These are phyloP conservation scores for Ammopiptanthus mongolicus DNA, from an alignment of 306 rosid species.

Conservation along the genomic window DNA sequence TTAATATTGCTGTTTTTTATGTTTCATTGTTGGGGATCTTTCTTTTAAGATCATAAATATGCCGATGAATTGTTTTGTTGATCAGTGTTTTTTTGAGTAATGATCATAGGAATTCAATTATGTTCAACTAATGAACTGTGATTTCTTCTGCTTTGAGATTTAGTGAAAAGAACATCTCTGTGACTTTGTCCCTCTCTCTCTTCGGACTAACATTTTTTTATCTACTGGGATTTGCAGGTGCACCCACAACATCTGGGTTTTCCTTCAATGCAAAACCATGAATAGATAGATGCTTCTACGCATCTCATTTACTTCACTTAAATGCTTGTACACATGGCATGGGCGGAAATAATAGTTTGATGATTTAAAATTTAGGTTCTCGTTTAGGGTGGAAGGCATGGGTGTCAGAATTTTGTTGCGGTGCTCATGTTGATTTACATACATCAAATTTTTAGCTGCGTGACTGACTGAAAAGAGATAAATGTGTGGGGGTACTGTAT, in stretches of 20 bases:
- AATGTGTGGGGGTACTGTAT: slow-evolving; percentile 1
- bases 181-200: neutral
- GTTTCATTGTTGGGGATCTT: neutral
- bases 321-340: slow-evolving; percentile 13
- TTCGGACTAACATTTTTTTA: neutral
- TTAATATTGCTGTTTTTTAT: neutral
- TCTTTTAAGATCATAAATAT: slow-evolving; percentile 3
- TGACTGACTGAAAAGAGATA: neutral
- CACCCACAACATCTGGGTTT: slow-evolving; percentile 27
- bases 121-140: neutral
- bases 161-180: neutral
- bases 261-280: slow-evolving; percentile 34
- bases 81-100: neutral
- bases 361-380: neutral
- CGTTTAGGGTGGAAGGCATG: neutral
- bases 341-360: slow-evolving; percentile 2
- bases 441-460: neutral
- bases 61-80: neutral
- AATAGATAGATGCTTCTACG: neutral
- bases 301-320: neutral
- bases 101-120: neutral
- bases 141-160: neutral
- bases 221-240: slow-evolving; percentile 24
- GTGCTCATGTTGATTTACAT: slow-evolving; percentile 4
- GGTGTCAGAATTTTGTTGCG: slow-evolving; percentile 20